These are phyloP conservation scores for Polyporus tsugae DNA, from an alignment of 1,284 basidiomycete genomes.

Conservation along the genomic window DNA sequence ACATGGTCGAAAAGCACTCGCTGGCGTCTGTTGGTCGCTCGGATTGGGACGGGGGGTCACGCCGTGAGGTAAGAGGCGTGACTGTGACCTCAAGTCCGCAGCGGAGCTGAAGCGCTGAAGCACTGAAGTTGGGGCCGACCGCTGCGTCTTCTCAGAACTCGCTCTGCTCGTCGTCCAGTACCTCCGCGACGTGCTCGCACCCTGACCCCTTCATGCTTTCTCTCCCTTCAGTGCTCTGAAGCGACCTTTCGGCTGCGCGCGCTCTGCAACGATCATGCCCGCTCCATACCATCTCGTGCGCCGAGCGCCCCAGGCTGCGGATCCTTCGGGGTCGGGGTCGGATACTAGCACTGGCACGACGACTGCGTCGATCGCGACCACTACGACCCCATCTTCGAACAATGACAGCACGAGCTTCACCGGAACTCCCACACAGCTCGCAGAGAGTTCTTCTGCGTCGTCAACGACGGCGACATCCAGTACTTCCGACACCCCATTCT, in stretches of 20 bases:
- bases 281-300: background rate
- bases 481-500: conserved; percentile 23
- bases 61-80: conserved; percentile 23
- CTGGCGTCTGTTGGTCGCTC: conserved; percentile 13
- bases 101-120: background rate
- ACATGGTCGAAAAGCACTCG: conserved; percentile 35
- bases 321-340: background rate
- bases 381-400: background rate
- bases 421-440: background rate
- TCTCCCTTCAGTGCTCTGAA: background rate
- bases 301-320: conserved; percentile 9
- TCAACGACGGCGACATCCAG: background rate
- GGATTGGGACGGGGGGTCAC: conserved; percentile 3
- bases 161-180: conserved; percentile 20
- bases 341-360: background rate
- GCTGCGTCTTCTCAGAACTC: background rate
- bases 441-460: background rate
- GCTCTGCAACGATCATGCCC: conserved; percentile 1
- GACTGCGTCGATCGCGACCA: background rate
- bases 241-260: background rate
- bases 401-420: background rate
- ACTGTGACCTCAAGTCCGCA: conserved; percentile 8
- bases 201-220: conserved; percentile 8
- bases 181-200: conserved; percentile 17
- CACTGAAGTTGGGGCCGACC: background rate